phyloP scores from a whole-genome alignment of 805 yeast species.

The Candida ipomoeae region DNA sequence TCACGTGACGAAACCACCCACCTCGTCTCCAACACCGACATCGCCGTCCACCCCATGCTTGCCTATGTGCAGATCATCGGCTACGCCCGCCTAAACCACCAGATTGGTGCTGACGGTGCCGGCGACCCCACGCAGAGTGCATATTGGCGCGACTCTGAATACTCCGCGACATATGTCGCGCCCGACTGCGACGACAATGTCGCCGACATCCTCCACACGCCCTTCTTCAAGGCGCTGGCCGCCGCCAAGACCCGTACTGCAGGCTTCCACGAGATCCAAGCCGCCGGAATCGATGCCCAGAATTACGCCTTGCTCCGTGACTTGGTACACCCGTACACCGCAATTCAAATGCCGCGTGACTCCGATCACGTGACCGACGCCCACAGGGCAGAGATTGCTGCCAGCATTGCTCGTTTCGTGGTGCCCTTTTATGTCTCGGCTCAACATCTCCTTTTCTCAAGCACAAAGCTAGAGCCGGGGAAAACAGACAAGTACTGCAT shows the following conservation, averaged over 20 bases:
- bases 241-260: conserved; percentile 25
- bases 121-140: conserved; percentile 13
- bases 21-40: not conserved
- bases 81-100: conserved; percentile 35
- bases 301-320: conserved; percentile 31
- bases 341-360: conserved; percentile 10
- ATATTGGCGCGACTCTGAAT: conserved; percentile 39
- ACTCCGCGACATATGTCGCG: conserved; percentile 24
- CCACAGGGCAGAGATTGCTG: conserved; percentile 10
- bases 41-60: conserved; percentile 21
- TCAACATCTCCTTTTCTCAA: conserved; percentile 36
- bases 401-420: conserved; percentile 29
- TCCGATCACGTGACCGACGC: conserved; percentile 1
- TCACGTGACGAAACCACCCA: conserved; percentile 4
- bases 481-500: conserved; percentile 20
- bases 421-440: conserved; percentile 40
- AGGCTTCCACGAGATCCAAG: conserved; percentile 32
- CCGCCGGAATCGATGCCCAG: conserved; percentile 17
- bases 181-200: conserved; percentile 23
- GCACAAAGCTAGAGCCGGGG: conserved; percentile 21
- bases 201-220: conserved; percentile 20
- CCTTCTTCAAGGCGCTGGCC: conserved; percentile 20
- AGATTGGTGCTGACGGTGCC: conserved; percentile 21
- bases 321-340: conserved; percentile 28
- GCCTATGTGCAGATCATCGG: conserved; percentile 41